Base-by-base conservation (phyloP, 768 basidiomycete species). In the Chalciporus chontae region DNA sequence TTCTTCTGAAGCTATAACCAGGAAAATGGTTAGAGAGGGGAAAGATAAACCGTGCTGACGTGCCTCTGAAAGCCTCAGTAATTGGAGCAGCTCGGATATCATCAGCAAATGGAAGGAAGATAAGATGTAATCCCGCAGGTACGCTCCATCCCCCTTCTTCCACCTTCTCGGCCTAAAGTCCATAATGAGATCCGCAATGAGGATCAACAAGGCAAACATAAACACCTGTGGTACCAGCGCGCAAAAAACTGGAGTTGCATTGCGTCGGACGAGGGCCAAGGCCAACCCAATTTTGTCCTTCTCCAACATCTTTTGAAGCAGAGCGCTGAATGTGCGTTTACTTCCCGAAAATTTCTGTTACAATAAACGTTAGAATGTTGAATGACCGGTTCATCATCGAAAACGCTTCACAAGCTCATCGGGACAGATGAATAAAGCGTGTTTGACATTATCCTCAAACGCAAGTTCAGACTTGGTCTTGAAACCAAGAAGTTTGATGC, bases 31-130 rank as follows among this genome's bases (percentile, higher is more conserved):
- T 21, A 51, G 32, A 19, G 34, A 46, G 6, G 4, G 19, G 9
- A 21, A 7, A 1, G 9, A 27, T 14, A 32, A 5, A 42, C 29
- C 18, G n/a, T 31, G 26, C 3, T 2, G 40, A 47, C 67, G 24
- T 68, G 83, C 92, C 86, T 74, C 77, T 76, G 56, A 77, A 72
- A 7, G 76, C 84, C 47, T 80, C 74, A 17, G 84, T 79, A 10
- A 93, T 68, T 2, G 87, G 84, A 6, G 88, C 87, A 17, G 77
- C 75, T 42, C 96, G 83, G 43, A 98, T 87, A 59, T 99, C 96
- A 63, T 99, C 96, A 4, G 90, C 87, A 64, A 89, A 99, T 0
- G 95, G 94, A n/a, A 97, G 66, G 14, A 87, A 87, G 50, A 97
- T 86, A 44, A 98, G 74, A 67, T 98, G 94, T 60, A 98, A 88